A percentile compares a stretch with the other conserved stretches of the same genome.
phyloP scores from a whole-genome alignment of 352 stramenopile species.

The Phytopythium oedochilum region DNA sequence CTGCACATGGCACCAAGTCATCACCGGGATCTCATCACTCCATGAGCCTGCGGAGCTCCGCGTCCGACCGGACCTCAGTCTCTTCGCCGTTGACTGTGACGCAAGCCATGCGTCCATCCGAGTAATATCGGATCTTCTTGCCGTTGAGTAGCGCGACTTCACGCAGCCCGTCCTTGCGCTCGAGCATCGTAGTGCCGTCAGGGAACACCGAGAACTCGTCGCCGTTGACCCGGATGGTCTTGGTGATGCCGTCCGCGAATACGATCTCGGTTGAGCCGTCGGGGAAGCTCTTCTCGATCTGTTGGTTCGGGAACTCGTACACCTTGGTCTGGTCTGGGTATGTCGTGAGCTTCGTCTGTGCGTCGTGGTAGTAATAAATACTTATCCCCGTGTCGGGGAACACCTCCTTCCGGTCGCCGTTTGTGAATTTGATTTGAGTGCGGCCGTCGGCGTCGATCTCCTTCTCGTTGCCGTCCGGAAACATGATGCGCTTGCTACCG shows the following conservation, averaged over 20 bases:
- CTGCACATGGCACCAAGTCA: neutral
- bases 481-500: slow-evolving; percentile 74
- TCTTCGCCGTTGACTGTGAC: slow-evolving; percentile 39
- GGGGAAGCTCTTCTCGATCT: slow-evolving; percentile 91
- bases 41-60: slow-evolving; percentile 57
- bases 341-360: slow-evolving; percentile 93
- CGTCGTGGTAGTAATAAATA: slow-evolving; percentile 93
- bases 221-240: slow-evolving; percentile 70
- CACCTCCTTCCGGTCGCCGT: slow-evolving; percentile 95
- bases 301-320: slow-evolving; percentile 95
- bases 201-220: slow-evolving; percentile 81
- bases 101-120: slow-evolving; percentile 65
- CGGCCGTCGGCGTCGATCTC: slow-evolving; percentile 88
- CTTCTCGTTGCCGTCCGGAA: slow-evolving; percentile 93
- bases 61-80: slow-evolving; percentile 55
- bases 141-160: slow-evolving; percentile 77
- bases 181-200: slow-evolving; percentile 80
- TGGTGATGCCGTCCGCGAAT: slow-evolving; percentile 93
- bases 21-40: slow-evolving; percentile 12
- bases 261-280: slow-evolving; percentile 93
- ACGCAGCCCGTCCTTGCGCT: slow-evolving; percentile 58
- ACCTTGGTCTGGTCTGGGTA: slow-evolving; percentile 92
- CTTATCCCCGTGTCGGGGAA: slow-evolving; percentile 82
- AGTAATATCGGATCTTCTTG: slow-evolving; percentile 70
- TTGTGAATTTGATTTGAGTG: slow-evolving; percentile 89